phyloP scores from a whole-genome alignment of 176 grass and related monocot species.

The Avena insularis region DNA sequence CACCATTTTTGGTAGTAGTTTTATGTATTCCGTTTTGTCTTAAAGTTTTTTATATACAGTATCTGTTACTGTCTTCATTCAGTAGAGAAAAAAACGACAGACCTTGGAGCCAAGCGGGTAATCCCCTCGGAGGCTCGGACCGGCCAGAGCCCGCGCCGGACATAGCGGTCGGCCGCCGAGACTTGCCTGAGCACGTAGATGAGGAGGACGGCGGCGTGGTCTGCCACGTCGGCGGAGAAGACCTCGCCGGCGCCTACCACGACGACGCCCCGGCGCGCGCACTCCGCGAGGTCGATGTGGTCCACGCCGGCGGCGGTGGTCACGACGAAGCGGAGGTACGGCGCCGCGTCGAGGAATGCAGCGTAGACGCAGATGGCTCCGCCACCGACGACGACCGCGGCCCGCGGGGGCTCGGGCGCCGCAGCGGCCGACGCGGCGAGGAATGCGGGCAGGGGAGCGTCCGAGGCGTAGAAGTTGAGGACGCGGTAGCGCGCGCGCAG shows the following conservation, averaged over 20 bases:
- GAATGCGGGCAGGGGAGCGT: conserved; percentile 16
- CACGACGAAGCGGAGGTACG: conserved; percentile 40
- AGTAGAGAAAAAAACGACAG: background rate
- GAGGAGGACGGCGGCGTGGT: conserved; percentile 57
- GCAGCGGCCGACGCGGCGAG: conserved; percentile 22
- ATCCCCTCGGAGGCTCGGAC: background rate
- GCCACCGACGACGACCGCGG: conserved; percentile 4
- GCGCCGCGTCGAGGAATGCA: conserved; percentile 34
- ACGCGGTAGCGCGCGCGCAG: conserved; percentile 30
- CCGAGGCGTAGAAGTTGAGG: conserved; percentile 30
- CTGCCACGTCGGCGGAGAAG: conserved; percentile 44
- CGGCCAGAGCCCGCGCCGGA: conserved; percentile 44
- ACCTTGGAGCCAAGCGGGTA: conserved; percentile 62
- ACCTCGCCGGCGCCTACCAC: conserved; percentile 40
- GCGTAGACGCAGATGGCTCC: background rate
- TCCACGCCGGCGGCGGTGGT: conserved; percentile 40
- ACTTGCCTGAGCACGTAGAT: conserved; percentile 50
- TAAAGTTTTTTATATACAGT: no score
- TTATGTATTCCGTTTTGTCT: no score
- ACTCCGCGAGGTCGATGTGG: conserved; percentile 53
- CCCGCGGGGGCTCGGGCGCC: background rate
- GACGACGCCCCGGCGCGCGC: conserved; percentile 38
- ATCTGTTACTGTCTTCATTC: no score
- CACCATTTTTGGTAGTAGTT: no score
- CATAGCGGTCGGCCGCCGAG: conserved; percentile 44